Conservation (phyloP, 805 yeast genomes). For the Yarrowia divulgata region DNA sequence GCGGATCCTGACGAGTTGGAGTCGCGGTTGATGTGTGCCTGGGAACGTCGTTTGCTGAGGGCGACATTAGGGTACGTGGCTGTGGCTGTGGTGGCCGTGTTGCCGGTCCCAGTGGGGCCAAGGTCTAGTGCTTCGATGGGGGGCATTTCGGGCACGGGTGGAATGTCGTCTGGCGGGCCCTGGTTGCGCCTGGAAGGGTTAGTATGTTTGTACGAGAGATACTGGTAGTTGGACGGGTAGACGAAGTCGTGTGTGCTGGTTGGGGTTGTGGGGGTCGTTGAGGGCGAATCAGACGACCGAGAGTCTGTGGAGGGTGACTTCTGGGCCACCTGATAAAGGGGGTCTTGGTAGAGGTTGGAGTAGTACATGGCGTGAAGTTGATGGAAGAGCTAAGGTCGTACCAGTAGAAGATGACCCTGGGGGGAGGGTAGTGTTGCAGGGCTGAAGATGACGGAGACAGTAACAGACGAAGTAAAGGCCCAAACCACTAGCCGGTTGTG, state of each 20-base stretch:
- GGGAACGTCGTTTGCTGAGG: conserved; percentile 30
- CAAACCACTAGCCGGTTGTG: too few relatives aligned
- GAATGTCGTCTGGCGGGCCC: conserved; percentile 22
- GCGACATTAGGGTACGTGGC: conserved; percentile 14
- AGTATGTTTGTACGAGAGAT: conserved; percentile 30
- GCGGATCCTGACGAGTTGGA: conserved; percentile 15
- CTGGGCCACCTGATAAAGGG: conserved; percentile 18
- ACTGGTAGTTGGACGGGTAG: conserved; percentile 29
- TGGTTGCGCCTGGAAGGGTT: conserved; percentile 38
- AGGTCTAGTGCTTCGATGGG: conserved; percentile 33
- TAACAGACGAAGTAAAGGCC: too few relatives aligned
- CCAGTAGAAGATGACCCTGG: background rate
- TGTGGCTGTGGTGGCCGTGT: conserved; percentile 26
- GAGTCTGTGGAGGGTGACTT: conserved; percentile 11
- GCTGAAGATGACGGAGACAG: too few relatives aligned
- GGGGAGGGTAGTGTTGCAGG: background rate
- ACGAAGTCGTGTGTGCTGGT: conserved; percentile 20
- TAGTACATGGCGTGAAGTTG: conserved; percentile 6
- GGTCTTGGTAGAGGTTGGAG: conserved; percentile 23
- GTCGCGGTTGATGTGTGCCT: conserved; percentile 24
- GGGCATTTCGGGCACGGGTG: conserved; percentile 32
- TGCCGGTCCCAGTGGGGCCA: conserved; percentile 1
- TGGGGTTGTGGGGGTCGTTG: conserved; percentile 14
- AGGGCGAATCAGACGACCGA: conserved; percentile 13
- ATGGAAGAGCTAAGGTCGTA: background rate